Evolutionary conservation across 129 eudicot species (phyloP).

Genomic region (Chrysanthemum lavandulifolium): DNA sequence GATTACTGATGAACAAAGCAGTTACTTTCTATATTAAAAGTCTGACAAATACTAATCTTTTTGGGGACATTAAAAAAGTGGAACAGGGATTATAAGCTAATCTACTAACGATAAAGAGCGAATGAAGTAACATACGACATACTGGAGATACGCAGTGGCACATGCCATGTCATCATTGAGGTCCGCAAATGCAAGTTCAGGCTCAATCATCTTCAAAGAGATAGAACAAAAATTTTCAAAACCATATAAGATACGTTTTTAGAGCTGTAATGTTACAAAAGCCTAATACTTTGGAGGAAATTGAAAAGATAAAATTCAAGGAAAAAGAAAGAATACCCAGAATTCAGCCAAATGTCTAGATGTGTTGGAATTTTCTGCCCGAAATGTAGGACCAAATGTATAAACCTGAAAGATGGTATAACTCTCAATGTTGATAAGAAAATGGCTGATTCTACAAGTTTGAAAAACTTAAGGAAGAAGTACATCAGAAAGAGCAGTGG

Average conservation of each 20-base stretch:
- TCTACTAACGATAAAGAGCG: slow-evolving; percentile 24
- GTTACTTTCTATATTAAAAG: neutral
- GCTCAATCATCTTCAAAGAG: slow-evolving; percentile 87
- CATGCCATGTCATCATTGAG: slow-evolving; percentile 99
- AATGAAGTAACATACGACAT: slow-evolving; percentile 86
- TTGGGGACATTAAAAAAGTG: neutral
- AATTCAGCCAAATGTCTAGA: slow-evolving; percentile 97
- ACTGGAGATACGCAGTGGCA: slow-evolving; percentile 99
- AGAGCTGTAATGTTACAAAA: slow-evolving; percentile 12
- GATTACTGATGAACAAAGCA: slow-evolving; percentile 11
- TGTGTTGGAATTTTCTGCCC: slow-evolving; percentile 98
- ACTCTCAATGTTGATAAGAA: neutral
- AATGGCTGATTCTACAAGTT: neutral
- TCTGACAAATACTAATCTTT: neutral
- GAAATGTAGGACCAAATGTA: slow-evolving; percentile 97
- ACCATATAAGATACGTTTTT: slow-evolving; percentile 5
- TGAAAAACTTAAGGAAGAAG: slow-evolving; percentile 6
- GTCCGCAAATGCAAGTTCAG: slow-evolving; percentile 98
- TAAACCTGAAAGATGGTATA: slow-evolving; percentile 60
- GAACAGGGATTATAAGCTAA: slow-evolving; percentile 13
- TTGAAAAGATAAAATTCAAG: neutral
- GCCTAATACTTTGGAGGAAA: slow-evolving; percentile 1
- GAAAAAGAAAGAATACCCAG: slow-evolving; percentile 56
- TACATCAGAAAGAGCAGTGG: slow-evolving; percentile 99
- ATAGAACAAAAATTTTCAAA: slow-evolving; percentile 9